Evolutionary conservation across 2,329 filamentous ascomycete species (phyloP).

Genomic region (Penicillium sp.): DNA sequence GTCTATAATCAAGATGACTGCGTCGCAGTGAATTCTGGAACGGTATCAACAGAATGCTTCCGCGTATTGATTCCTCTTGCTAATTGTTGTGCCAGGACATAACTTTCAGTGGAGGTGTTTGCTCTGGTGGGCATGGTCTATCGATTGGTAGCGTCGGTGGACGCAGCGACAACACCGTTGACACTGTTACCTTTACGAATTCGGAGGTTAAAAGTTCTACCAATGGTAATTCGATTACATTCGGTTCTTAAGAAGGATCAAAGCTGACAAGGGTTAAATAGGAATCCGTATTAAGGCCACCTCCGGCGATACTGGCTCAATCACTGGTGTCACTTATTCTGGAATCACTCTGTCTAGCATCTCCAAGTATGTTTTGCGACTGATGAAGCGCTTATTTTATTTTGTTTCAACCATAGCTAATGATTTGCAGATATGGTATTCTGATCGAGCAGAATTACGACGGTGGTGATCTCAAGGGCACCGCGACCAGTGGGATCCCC

Average conservation of each 20-base stretch:
- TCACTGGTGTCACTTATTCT: constrained; percentile 57
- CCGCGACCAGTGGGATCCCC: constrained; percentile 43
- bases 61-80: neutral
- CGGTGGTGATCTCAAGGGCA: constrained; percentile 47
- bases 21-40: constrained; percentile 60
- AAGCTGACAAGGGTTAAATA: neutral
- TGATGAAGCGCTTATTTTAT: too few species aligned
- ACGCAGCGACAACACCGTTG: constrained; percentile 57
- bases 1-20: constrained; percentile 68
- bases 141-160: constrained; percentile 48
- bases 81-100: constrained; percentile 40
- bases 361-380: constrained; percentile 33
- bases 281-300: constrained; percentile 54
- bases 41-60: constrained; percentile 20
- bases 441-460: constrained; percentile 59
- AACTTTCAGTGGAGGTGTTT: constrained; percentile 50
- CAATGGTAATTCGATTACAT: constrained; percentile 21
- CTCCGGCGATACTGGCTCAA: constrained; percentile 56
- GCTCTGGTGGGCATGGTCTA: constrained; percentile 43
- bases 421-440: constrained; percentile 52
- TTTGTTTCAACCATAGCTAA: neutral
- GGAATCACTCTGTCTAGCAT: constrained; percentile 57
- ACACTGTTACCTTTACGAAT: constrained; percentile 55
- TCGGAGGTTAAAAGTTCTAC: constrained; percentile 51
- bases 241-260: too few species aligned